Conservation (phyloP, 352 stramenopile species). For the Phytophthora ramorum region DNA sequence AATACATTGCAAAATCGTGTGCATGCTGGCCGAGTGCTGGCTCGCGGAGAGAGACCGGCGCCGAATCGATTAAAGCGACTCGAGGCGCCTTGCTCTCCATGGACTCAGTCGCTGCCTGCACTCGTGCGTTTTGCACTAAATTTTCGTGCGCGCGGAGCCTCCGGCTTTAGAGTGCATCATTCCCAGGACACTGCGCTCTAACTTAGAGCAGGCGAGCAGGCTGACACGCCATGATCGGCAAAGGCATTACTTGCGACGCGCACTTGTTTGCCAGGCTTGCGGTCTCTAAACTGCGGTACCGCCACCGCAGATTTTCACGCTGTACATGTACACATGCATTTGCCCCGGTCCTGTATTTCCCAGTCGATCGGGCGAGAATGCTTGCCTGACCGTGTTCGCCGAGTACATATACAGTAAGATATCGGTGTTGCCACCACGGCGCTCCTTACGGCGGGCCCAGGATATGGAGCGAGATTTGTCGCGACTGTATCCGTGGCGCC, state of each 20-base stretch:
- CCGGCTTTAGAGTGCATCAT: constrained; percentile 25
- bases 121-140: constrained; percentile 23
- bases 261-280: background rate
- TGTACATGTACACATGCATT: background rate
- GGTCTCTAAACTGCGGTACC: background rate
- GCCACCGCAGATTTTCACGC: constrained; percentile 1
- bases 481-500: constrained; percentile 8
- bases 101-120: background rate
- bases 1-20: constrained; percentile 31
- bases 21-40: constrained; percentile 7
- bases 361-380: constrained; percentile 13
- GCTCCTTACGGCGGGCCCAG: background rate
- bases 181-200: background rate
- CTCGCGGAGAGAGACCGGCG: constrained; percentile 20
- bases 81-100: background rate
- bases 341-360: constrained; percentile 12
- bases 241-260: background rate
- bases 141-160: constrained; percentile 15
- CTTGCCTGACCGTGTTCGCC: constrained; percentile 10
- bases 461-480: constrained; percentile 26
- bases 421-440: too few species aligned
- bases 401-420: background rate
- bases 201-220: constrained; percentile 2
- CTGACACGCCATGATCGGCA: constrained; percentile 21
- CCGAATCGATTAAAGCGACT: constrained; percentile 24